Conservation (phyloP, 2,329 filamentous ascomycete species). For the Colletotrichum karsti region DNA sequence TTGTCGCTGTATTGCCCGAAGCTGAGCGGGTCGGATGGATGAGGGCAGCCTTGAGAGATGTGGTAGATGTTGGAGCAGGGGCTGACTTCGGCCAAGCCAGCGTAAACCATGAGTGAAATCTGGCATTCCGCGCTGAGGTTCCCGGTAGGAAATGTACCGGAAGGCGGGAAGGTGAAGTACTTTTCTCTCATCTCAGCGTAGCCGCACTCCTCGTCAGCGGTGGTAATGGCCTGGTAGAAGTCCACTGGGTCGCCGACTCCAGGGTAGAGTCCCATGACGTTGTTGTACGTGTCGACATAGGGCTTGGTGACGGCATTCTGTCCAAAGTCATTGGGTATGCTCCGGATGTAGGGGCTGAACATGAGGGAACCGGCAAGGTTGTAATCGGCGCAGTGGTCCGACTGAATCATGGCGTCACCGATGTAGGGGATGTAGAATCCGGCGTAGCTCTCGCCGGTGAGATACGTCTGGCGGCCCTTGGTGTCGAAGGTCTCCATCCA, state of each 20-base stretch:
- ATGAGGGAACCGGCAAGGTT: conserved; percentile 75
- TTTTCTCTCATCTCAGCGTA: conserved; percentile 67
- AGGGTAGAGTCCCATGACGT: conserved; percentile 68
- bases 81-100: conserved; percentile 66
- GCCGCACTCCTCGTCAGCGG: conserved; percentile 67
- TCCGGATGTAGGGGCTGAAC: conserved; percentile 69
- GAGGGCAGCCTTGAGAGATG: conserved; percentile 76
- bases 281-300: conserved; percentile 68
- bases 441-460: conserved; percentile 78
- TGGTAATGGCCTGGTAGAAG: conserved; percentile 58
- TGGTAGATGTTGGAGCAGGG: conserved; percentile 86
- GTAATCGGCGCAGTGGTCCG: conserved; percentile 71
- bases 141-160: conserved; percentile 62
- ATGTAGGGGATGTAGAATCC: conserved; percentile 78
- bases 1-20: conserved; percentile 67
- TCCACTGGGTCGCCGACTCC: conserved; percentile 56
- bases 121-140: conserved; percentile 57
- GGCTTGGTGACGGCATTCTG: conserved; percentile 58
- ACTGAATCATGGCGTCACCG: conserved; percentile 75
- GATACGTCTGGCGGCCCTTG: conserved; percentile 76
- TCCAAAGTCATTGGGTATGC: conserved; percentile 60
- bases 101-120: conserved; percentile 60
- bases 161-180: conserved; percentile 75
- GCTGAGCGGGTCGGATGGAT: conserved; percentile 74
- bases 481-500: conserved; percentile 76